Evolutionary conservation across 208 protist genomes (phyloP).

Genomic region (Leptomonas pyrrhocoris): DNA sequence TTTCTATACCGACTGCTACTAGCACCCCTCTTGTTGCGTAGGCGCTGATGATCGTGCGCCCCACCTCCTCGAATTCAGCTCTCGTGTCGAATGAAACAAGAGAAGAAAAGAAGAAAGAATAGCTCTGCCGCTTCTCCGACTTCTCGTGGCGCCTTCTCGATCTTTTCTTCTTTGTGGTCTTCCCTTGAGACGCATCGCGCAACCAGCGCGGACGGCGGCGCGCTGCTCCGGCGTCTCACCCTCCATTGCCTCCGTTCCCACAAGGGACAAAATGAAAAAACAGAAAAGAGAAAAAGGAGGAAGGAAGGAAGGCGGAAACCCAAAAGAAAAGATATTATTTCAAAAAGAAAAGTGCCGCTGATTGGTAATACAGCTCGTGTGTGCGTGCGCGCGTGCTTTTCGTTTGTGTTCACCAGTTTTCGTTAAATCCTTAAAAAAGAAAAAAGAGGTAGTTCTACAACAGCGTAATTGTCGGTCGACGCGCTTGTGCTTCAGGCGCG

Average conservation of each 20-base stretch:
- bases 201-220: neutral
- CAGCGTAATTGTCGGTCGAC: neutral
- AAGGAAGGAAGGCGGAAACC: too few species aligned
- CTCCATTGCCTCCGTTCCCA: neutral
- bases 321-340: too few species aligned
- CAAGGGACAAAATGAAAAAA: constrained; percentile 6
- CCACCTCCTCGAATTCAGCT: too few species aligned
- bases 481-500: neutral
- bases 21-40: too few species aligned
- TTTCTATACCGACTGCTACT: too few species aligned
- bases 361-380: too few species aligned
- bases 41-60: too few species aligned
- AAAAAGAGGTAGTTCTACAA: constrained; percentile 1
- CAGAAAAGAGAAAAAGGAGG: neutral
- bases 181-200: neutral
- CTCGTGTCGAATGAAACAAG: neutral
- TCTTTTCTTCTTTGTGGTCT: neutral
- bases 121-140: too few species aligned
- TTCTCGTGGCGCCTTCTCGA: too few species aligned
- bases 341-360: too few species aligned
- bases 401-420: neutral
- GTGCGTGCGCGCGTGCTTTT: too few species aligned
- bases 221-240: neutral
- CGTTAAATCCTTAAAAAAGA: neutral
- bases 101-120: neutral